Evolutionary conservation across 2,329 filamentous ascomycete species (phyloP).

Genomic region (Pseudogymnoascus sp.): DNA sequence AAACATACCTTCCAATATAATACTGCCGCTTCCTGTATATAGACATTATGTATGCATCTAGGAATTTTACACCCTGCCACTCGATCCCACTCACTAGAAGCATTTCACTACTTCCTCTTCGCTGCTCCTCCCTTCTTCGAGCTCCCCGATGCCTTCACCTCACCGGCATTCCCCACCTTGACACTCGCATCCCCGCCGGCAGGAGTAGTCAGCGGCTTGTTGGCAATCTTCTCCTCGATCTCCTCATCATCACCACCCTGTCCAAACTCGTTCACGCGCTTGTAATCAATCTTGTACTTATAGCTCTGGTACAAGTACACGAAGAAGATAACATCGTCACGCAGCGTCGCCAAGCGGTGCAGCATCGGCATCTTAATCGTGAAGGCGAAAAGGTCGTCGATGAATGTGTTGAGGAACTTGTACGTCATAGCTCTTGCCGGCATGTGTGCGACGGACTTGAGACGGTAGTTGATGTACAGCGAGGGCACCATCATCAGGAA

Average conservation of each 20-base stretch:
- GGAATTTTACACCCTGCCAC: background rate
- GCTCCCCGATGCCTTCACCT: conserved; percentile 40
- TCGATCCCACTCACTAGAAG: conserved; percentile 16
- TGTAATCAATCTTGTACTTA: conserved; percentile 87
- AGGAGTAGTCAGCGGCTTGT: conserved; percentile 28
- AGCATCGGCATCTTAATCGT: conserved; percentile 98
- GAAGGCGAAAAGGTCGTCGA: conserved; percentile 96
- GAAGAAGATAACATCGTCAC: conserved; percentile 98
- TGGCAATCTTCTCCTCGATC: conserved; percentile 43
- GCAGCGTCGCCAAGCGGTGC: conserved; percentile 82
- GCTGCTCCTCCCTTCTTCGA: conserved; percentile 41
- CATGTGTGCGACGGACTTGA: conserved; percentile 96
- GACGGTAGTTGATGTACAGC: conserved; percentile 97
- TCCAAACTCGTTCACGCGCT: conserved; percentile 92
- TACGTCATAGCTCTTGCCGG: conserved; percentile 93
- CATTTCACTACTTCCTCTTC: conserved; percentile 38
- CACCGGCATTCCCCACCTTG: conserved; percentile 16
- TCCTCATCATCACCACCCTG: conserved; percentile 92
- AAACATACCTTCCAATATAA: background rate
- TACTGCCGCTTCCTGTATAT: background rate
- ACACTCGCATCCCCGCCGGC: conserved; percentile 19
- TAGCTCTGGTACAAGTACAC: conserved; percentile 92
- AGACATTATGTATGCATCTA: background rate
- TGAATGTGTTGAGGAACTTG: conserved; percentile 98
- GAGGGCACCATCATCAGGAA: conserved; percentile 99